Evolutionary conservation across 2,329 filamentous ascomycete genomes (phyloP), one percentile per base, ranked within the genome.

Genomic region (Drechmeria coniospora): DNA sequence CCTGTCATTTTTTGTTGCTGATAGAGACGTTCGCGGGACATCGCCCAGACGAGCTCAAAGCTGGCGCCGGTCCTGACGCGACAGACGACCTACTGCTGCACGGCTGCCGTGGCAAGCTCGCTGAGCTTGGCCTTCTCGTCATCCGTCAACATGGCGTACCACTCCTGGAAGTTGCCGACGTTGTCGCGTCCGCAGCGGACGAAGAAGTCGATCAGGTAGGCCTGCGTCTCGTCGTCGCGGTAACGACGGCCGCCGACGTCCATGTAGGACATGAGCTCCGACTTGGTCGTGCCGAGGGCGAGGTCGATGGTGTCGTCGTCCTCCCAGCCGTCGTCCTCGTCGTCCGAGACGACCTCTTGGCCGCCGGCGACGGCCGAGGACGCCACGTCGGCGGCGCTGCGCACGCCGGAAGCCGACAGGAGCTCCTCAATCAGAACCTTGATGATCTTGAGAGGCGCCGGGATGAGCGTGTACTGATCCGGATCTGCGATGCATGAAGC

Each of bases 381-480:
- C 0, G 73, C 76, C 0, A 71, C 68, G 12, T 68, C 70, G 1
- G 74, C 61, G 27, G 73, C 66, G 26, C 59, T 59, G 33, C 61
- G 56, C n/a, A 57, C 55, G 15, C 81, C 82, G 4, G 80, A 76
- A 2, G 84, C 82, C 0, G 81, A 83, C 5, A 80, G 63, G 3
- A 98, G 70, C 56, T 98, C 90, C 46, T 93, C 83, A 25, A 95
- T 78, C 7, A 98, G 70, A 4, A 95, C 78, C 61, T 98, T 98
- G 54, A 95, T 59, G 34, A 98, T 94, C 59, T 98, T 98, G 46
- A 98, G 67, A 2, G 82, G 76, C 0, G 86, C 86, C 0, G 86
- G 73, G 32, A 98, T 74, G 34, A 80, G 72, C 5, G 84, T 94
- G 58, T 78, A 95, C 49, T 79, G 76, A 48, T 94, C 86, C 11